Conservation (phyloP, 192 early-diverging fungal species). For the Coemansia sp. region DNA sequence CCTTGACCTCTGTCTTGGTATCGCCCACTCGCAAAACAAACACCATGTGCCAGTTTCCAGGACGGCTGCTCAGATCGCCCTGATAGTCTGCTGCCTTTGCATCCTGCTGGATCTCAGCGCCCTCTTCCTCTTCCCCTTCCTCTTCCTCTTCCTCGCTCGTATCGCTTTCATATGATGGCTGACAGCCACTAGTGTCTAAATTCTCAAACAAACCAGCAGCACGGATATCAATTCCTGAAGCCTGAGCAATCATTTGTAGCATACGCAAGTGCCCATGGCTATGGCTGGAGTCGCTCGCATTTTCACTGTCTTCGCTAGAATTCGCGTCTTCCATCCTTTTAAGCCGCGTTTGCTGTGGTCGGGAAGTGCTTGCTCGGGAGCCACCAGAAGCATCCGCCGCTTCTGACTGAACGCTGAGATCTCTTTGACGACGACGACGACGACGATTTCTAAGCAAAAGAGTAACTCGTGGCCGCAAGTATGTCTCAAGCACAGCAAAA, state of each 20-base stretch:
- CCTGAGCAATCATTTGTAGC: conserved; percentile 42
- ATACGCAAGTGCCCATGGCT: conserved; percentile 25
- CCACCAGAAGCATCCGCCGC: neutral
- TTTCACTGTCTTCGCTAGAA: conserved; percentile 3
- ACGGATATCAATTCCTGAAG: conserved; percentile 33
- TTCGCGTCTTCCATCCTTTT: neutral
- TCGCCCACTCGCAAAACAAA: conserved; percentile 15
- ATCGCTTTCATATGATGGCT: neutral
- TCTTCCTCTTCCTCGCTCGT: neutral
- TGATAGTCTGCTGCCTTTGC: neutral
- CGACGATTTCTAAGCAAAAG: conserved; percentile 11
- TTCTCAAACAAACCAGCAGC: conserved; percentile 24
- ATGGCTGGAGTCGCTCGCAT: neutral
- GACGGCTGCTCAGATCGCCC: neutral
- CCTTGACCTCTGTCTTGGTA: conserved; percentile 8
- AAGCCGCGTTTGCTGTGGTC: conserved; percentile 13
- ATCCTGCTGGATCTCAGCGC: too few species aligned
- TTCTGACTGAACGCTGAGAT: neutral
- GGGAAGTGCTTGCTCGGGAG: neutral
- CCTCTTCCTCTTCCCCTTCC: neutral
- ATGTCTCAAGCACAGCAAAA: conserved; percentile 77
- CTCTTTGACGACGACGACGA: neutral
- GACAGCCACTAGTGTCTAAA: conserved; percentile 7
- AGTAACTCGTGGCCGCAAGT: conserved; percentile 64
- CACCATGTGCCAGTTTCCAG: conserved; percentile 24